Evolutionary conservation across 139 green algal species (phyloP).

Genomic region (Chlamydomonas sp.): DNA sequence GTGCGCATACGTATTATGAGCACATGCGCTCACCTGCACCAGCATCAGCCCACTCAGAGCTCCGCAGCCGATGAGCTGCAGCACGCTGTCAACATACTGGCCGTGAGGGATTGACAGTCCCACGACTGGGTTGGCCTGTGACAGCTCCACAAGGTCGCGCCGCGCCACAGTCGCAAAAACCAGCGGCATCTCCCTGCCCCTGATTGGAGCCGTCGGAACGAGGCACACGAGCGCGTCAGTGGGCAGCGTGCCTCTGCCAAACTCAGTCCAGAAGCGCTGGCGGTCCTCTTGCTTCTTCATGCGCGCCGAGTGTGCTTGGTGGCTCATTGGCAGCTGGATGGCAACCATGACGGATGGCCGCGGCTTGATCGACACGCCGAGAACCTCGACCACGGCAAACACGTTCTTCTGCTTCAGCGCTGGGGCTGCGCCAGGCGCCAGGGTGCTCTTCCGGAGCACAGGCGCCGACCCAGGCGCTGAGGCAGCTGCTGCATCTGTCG

Average conservation of each 20-base stretch:
- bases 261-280: constrained; percentile 27
- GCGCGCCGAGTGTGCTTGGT: constrained; percentile 14
- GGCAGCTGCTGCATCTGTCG: no score
- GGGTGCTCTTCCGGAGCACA: not conserved
- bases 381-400: constrained; percentile 3
- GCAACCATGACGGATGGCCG: constrained; percentile 28
- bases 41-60: constrained; percentile 17
- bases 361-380: constrained; percentile 21
- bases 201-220: no score
- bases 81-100: constrained; percentile 16
- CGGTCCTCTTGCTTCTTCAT: constrained; percentile 19
- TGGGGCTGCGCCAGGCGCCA: not conserved
- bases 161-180: constrained; percentile 33
- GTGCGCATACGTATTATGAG: no score
- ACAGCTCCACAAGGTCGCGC: constrained; percentile 24
- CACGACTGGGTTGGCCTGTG: constrained; percentile 21
- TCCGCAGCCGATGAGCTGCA: constrained; percentile 19
- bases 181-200: no score
- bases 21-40: constrained; percentile 44
- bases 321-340: constrained; percentile 18
- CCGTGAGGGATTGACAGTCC: constrained; percentile 27
- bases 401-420: not conserved
- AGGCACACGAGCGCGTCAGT: constrained; percentile 37
- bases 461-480: no score
- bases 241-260: constrained; percentile 24